Base-by-base conservation (phyloP, 495 filamentous ascomycete genomes). In the Penicillium simplicissimum region DNA sequence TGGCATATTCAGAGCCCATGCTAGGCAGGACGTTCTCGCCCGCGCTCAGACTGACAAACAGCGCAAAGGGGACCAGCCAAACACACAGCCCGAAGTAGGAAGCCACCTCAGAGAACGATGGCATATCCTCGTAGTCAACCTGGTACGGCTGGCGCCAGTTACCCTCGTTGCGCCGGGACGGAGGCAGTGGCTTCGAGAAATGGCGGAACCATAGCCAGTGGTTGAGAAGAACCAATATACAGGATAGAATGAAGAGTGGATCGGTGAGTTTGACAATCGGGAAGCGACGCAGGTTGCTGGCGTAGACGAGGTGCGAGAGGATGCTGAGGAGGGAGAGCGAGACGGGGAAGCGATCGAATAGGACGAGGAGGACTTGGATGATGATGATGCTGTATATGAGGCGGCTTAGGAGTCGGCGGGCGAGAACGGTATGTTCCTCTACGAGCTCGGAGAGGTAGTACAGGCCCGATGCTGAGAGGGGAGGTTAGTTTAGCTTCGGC, bases 371-470 rank as follows among this genome's bases (percentile, higher is more conserved):
- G 28, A 87, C 60, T 68, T 96, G 94, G 33, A 92, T 71, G 25
- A 63, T 80, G 58, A 98, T 90, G 67, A 96, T 86, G 58, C 76
- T 76, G 81, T 97, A 96, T 73, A 98, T 97, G 42, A 98, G 81
- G 47, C 84, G 85, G 13, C 83, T 90, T 25, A 98, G 82, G 25
- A 97, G 81, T 59, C 87, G 90, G 70, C 96, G 93, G 19, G 93
- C 89, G 48, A 96, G 73, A 11, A 98, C 94, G 11, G 93, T 98
- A 71, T 98, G 94, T 70, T 98, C 95, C 77, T 98, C 96, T 53
- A 98, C 95, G 10, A 97, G 84, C 76, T 98, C 95, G 2, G 95
- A 97, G 51, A 98, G 90, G 73, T 98, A 98, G 80, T 98, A 98
- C 23, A 98, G 87, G 31, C 96, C 96, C 23, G 92, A 96, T 36